Base-by-base conservation (phyloP, 2,329 filamentous ascomycete species). In the Uncinocarpus reesii region DNA sequence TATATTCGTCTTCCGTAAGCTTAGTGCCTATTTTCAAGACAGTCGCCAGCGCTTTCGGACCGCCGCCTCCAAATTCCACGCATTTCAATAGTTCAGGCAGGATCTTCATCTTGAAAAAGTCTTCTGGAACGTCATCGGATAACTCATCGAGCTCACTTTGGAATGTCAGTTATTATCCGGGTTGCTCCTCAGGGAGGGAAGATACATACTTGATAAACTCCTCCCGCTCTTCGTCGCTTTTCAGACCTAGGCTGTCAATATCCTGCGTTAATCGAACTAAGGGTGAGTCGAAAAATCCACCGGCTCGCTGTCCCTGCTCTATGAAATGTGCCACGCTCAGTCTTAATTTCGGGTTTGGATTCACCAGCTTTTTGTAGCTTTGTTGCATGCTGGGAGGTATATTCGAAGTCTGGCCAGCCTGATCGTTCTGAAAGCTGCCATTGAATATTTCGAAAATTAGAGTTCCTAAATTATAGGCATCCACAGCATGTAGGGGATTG, bases 31-130 rank as follows among this genome's bases (percentile, higher is more conserved):
- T 95, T 61, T 94, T 94, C 72, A 96, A 80, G 34, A 95, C 86
- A 1, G 94, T 81, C 1, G 76, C 71, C 51, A 98, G 85, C 0
- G 94, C 89, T 61, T 94, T 93, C 0, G 90, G 86, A 0, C 92
- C 92, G 23, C 92, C 92, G 8, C 90, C 92, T 6, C 92, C 92
- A 64, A 95, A 98, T 60, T 98, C 92, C n/a, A 96, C 88, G 0
- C 89, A 95, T 62, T 96, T 98, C n/a, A 98, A 75, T 24, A 98
- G 72, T 62, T 98, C 92, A 0, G 92, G 92, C 7, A 98, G 74
- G 2, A 98, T 81, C 61, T 96, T 98, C 76, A 94, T 85, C 63
- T 93, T 94, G 74, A 96, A 95, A 65, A 95, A 98, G 51, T 96
- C 92, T 61, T 95, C 90, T 0, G 92, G 92, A 53, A 96, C 95